Evolutionary conservation across 2,329 filamentous ascomycete genomes (phyloP), one percentile per base, ranked within the genome.

Genomic region (Fusarium beomiforme): DNA sequence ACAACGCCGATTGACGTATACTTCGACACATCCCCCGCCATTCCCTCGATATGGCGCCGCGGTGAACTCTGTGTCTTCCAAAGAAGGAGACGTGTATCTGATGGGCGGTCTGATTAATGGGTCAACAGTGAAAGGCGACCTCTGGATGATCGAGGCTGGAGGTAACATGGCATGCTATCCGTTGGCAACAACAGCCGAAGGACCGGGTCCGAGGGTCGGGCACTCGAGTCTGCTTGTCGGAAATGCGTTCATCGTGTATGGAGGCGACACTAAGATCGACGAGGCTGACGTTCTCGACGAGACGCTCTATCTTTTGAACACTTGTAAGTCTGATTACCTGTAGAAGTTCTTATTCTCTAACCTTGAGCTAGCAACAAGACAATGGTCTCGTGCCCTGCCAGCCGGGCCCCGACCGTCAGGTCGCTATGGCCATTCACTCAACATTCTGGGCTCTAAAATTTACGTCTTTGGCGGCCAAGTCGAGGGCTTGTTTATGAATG

Each of bases 241-340:
- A 63, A 99, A 99, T 81, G 96, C 96, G 1, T 99, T 98, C 80
- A 99, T 99, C 75, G 96, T 99, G 16, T 99, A 98, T 78, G 97
- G 96, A 53, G 96, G 96, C 78, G 97, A 99, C 81, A 99, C 96
- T 55, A 99, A 99, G 82, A 92, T 97, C 79, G 94, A 98, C 59
- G 96, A 98, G 78, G 89, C 90, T 34, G 96, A 99, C 81, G 87
- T 93, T 51, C 85, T 99, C 63, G 96, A 99, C 77, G 95, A 99
- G 82, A 98, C 96, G 1, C 85, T 99, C 16, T 99, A 99, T 82
- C 88, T 99, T 54, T 86, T 99, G 55, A 99, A 99, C 83, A 99
- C 96, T 53, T 98, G 96, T 98, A 87, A 84, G 95, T 86, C 56
- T 41, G 5, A 37, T 17, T 4, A 23, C 12, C 6, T 13, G 9